Conservation (phyloP, 2,329 filamentous ascomycete genomes). For the Fonsecaea multimorphosa region DNA sequence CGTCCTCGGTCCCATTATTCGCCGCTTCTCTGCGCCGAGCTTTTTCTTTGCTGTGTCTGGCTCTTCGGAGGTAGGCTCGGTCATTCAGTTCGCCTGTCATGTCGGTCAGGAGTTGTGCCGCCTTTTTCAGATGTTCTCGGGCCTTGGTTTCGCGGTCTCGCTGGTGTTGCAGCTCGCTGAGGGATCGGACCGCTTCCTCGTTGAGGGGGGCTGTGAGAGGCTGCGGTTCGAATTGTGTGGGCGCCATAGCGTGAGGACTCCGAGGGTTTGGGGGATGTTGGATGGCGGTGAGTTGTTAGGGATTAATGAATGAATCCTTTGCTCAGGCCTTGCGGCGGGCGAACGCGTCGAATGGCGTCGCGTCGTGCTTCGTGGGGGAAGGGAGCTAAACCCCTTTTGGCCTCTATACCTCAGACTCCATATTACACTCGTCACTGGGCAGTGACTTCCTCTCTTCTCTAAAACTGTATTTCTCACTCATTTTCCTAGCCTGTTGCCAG, state of each 20-base stretch:
- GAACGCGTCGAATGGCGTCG: background rate
- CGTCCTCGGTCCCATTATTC: too few species aligned
- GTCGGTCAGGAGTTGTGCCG: constrained; percentile 27
- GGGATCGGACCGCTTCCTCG: constrained; percentile 20
- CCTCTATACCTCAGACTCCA: background rate
- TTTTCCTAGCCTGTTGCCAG: background rate
- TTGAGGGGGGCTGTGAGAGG: constrained; percentile 29
- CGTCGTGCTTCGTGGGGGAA: background rate
- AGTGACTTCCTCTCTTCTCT: too few species aligned
- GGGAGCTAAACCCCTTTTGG: background rate
- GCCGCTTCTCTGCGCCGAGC: constrained; percentile 3
- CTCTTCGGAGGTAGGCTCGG: constrained; percentile 19
- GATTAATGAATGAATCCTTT: background rate
- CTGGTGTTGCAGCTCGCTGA: constrained; percentile 22
- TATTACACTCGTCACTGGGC: too few species aligned
- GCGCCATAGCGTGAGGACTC: constrained; percentile 1
- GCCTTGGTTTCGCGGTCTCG: constrained; percentile 22
- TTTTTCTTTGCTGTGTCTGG: constrained; percentile 10
- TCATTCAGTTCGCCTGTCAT: constrained; percentile 28
- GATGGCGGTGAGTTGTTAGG: too few species aligned
- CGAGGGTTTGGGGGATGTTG: background rate
- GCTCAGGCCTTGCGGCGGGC: background rate
- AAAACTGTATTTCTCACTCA: background rate
- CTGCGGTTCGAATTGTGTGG: constrained; percentile 25
- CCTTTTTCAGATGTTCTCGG: constrained; percentile 21